Base-by-base conservation (phyloP, 2,329 filamentous ascomycete genomes). In the Lasiodiplodia theobromae region DNA sequence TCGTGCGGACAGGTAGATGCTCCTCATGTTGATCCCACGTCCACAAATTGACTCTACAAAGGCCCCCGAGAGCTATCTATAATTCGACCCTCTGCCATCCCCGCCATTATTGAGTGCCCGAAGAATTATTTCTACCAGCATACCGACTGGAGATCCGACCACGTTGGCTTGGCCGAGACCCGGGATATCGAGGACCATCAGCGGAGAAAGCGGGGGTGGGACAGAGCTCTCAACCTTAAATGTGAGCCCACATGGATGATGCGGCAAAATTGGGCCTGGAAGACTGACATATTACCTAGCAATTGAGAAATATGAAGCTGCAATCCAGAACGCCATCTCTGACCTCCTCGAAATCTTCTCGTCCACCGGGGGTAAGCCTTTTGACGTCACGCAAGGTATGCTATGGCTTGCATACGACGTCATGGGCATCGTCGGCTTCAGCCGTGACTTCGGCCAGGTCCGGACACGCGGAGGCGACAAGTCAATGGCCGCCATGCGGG, bases 391-490 rank as follows among this genome's bases (percentile, higher is more conserved):
- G 12, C 12, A 44, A 18, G 40, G 12, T 16, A 18, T 44, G 40
- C 18, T 18, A 16, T 44, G 40, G 47, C 47, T 84, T 68, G 78
- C 80, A 66, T 82, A 85, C 68, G 84, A 86, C 69, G 77, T 86
- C 23, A 85, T 86, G 80, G 82, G 82, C 11, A 82, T 84, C 66
- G 71, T 83, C 14, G 78, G 76, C 14, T 81, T 82, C 68, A 81
- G 76, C 31, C 78, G 80, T 67, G 74, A 78, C 53, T 81, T 83
- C 71, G 74, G 74, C 34, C 28, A 28, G 28, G 28, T 28, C 7
- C 28, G 28, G 28, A 28, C 28, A 28, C 28, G 28, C 28, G 28
- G 28, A 28, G 28, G 28, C 28, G 28, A 28, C 28, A 28, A 28
- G 28, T 28, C 28, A 28, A 28, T 28, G 28, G 28, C 28, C 28